phyloP scores from a whole-genome alignment of 345 rosid species.

The Aquilaria yunnanensis region DNA sequence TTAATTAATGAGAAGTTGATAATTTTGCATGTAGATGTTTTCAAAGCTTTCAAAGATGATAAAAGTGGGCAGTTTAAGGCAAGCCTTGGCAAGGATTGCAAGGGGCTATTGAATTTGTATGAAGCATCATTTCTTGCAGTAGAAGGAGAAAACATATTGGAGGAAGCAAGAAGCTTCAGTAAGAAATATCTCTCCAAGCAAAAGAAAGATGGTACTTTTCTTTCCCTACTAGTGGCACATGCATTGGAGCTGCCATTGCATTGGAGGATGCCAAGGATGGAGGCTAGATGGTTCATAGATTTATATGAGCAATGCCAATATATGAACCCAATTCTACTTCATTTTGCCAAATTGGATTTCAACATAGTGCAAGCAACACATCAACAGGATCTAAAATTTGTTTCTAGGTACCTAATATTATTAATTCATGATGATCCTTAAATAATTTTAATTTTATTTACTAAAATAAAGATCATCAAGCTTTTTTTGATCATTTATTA shows the following conservation, averaged over 20 bases:
- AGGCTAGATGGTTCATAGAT: conserved; percentile 32
- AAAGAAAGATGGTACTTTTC: neutral
- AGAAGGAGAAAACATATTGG: conserved; percentile 20
- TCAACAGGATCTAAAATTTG: conserved; percentile 28
- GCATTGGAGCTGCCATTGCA: conserved; percentile 34
- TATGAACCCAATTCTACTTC: conserved; percentile 19
- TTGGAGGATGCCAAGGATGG: conserved; percentile 27
- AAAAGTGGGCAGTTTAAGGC: neutral
- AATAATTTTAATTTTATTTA: too few relatives aligned
- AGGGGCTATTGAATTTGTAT: conserved; percentile 25
- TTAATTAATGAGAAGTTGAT: neutral
- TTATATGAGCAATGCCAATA: conserved; percentile 16
- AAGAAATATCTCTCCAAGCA: conserved; percentile 15
- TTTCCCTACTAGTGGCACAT: conserved; percentile 17
- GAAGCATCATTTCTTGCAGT: conserved; percentile 27
- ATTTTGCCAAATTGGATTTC: conserved; percentile 29
- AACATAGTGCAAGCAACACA: conserved; percentile 26
- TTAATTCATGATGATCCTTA: too few relatives aligned
- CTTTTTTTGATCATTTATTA: too few relatives aligned
- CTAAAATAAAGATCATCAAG: too few relatives aligned
- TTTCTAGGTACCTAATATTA: conserved; percentile 14
- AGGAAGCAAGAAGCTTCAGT: conserved; percentile 19
- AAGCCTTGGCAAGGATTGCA: conserved; percentile 13
- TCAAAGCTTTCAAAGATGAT: conserved; percentile 16
- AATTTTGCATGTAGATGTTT: conserved; percentile 18